Evolutionary conservation across 2,329 filamentous ascomycete species (phyloP).

Genomic region (Raffaelea ambrosiae): DNA sequence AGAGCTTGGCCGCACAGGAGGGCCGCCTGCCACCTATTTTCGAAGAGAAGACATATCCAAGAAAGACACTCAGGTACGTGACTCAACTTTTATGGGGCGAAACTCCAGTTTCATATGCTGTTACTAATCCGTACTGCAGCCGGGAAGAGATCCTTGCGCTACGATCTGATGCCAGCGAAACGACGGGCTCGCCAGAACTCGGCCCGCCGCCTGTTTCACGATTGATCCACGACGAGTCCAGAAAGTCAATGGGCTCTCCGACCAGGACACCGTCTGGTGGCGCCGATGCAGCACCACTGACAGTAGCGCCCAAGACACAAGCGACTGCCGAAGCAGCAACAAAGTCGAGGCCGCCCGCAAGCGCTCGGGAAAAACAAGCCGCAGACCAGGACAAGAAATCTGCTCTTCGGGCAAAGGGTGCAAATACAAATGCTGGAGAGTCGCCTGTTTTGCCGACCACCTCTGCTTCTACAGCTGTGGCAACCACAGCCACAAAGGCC

Average conservation of each 20-base stretch:
- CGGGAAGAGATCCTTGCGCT: slow-evolving; percentile 56
- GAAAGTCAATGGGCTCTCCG: slow-evolving; percentile 24
- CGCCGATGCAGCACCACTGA: not conserved
- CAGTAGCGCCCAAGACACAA: not conserved
- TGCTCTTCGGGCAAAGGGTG: not conserved
- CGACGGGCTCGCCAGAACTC: slow-evolving; percentile 58
- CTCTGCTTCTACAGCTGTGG: not conserved
- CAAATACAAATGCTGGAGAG: not conserved
- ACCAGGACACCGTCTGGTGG: not conserved
- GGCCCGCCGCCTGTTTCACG: slow-evolving; percentile 54
- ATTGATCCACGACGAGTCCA: slow-evolving; percentile 20
- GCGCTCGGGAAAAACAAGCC: not conserved
- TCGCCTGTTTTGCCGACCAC: not conserved
- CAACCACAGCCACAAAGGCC: slow-evolving; percentile 24
- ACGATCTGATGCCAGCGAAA: slow-evolving; percentile 36
- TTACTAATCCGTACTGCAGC: slow-evolving; percentile 30
- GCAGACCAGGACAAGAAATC: slow-evolving; percentile 2
- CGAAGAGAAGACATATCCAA: slow-evolving; percentile 60
- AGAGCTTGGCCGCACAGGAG: slow-evolving; percentile 40
- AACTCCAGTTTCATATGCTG: not conserved
- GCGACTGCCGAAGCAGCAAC: not conserved
- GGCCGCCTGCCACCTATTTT: slow-evolving; percentile 57
- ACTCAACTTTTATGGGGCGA: too few relatives aligned
- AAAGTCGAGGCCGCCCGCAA: too few relatives aligned
- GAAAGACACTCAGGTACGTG: slow-evolving; percentile 59